These are phyloP conservation scores for Hymenoscyphus infarciens DNA, from an alignment of 2,329 filamentous ascomycete species.

Conservation along the genomic window DNA sequence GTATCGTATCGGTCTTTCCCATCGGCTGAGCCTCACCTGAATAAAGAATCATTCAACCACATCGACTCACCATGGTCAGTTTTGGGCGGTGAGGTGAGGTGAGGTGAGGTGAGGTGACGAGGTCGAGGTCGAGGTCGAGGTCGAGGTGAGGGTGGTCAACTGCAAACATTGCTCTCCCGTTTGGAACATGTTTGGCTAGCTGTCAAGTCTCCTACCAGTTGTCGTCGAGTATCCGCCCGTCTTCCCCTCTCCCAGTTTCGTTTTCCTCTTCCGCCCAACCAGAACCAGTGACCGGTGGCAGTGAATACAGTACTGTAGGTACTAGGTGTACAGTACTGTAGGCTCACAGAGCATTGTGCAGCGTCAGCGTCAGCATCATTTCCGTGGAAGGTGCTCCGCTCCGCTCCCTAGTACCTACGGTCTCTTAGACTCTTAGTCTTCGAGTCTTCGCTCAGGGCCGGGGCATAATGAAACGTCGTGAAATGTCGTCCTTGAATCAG, in stretches of 20 bases:
- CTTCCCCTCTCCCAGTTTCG: background rate
- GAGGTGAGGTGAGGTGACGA: too few relatives aligned
- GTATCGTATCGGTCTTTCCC: background rate
- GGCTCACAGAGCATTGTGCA: background rate
- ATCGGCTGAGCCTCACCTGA: background rate
- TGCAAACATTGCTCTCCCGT: background rate
- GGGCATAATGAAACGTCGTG: slow-evolving; percentile 1
- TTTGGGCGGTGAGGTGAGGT: too few relatives aligned
- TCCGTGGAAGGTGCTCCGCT: too few relatives aligned
- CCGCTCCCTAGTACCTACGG: too few relatives aligned
- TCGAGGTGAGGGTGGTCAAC: too few relatives aligned
- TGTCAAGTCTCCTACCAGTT: background rate
- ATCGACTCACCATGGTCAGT: too few relatives aligned
- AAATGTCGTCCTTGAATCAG: background rate
- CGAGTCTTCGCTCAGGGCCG: background rate
- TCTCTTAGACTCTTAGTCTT: too few relatives aligned
- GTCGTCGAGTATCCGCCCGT: too few relatives aligned
- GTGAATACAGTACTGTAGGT: too few relatives aligned
- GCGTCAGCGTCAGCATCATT: background rate
- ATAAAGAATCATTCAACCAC: background rate
- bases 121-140: too few relatives aligned
- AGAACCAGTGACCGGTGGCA: background rate
- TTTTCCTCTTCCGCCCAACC: too few relatives aligned
- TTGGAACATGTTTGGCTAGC: background rate
- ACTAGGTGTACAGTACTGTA: too few relatives aligned